Conservation (phyloP, 2,329 filamentous ascomycete species). For the Fusarium sp. region DNA sequence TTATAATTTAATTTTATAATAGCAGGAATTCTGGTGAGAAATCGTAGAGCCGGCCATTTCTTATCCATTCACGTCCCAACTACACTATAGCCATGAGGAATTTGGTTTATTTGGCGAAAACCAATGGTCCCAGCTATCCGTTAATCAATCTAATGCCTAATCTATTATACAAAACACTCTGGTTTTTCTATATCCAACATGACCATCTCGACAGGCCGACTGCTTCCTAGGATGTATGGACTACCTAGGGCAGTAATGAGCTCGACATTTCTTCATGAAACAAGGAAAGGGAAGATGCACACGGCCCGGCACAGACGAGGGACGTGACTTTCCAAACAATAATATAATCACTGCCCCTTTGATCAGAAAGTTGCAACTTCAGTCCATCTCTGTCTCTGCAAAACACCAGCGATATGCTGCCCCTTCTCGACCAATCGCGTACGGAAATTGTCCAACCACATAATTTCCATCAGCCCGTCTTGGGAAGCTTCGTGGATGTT, state of each 20-base stretch:
- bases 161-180: neutral
- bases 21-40: too few species aligned
- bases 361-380: slow-evolving; percentile 48
- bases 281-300: neutral
- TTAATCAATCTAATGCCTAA: too few species aligned
- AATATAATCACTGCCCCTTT: neutral
- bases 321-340: neutral
- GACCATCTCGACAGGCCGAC: neutral
- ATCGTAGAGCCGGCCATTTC: too few species aligned
- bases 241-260: neutral
- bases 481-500: slow-evolving; percentile 53
- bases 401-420: slow-evolving; percentile 53
- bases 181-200: neutral
- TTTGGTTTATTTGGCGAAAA: neutral
- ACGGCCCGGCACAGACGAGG: neutral
- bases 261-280: slow-evolving; percentile 1
- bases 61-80: too few species aligned
- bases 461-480: slow-evolving; percentile 57
- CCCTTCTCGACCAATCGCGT: slow-evolving; percentile 54
- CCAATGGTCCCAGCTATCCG: neutral
- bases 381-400: slow-evolving; percentile 55
- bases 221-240: neutral
- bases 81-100: neutral
- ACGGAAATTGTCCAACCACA: slow-evolving; percentile 61
- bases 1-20: too few species aligned